These are phyloP conservation scores for Hirschfeldia incana DNA, from an alignment of 345 rosid genomes.

Conservation along the genomic window DNA sequence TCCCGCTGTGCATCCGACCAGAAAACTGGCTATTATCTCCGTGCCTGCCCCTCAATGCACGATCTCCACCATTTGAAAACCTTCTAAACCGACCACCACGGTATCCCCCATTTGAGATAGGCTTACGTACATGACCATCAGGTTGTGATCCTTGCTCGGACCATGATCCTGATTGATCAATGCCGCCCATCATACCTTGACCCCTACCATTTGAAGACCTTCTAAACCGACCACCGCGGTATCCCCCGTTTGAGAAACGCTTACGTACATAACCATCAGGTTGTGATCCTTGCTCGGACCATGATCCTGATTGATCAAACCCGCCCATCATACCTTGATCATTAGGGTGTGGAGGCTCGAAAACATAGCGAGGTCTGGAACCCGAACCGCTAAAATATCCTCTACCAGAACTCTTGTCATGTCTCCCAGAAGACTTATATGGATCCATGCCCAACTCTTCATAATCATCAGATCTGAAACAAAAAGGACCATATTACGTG, in stretches of 20 bases:
- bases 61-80: conserved; percentile 21
- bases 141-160: conserved; percentile 35
- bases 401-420: conserved; percentile 35
- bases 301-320: conserved; percentile 32
- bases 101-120: conserved; percentile 37
- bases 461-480: neutral
- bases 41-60: conserved; percentile 8
- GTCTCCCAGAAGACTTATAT: neutral
- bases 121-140: conserved; percentile 42
- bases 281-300: conserved; percentile 33
- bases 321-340: conserved; percentile 32
- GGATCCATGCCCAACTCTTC: neutral
- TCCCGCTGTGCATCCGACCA: conserved; percentile 27
- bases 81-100: conserved; percentile 43
- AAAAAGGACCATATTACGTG: neutral
- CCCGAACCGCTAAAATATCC: conserved; percentile 33
- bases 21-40: conserved; percentile 36
- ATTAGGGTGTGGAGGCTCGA: conserved; percentile 42
- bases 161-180: conserved; percentile 31
- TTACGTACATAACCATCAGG: conserved; percentile 40
- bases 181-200: conserved; percentile 31
- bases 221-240: conserved; percentile 41
- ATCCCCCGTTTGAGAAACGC: conserved; percentile 40
- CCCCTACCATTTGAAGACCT: conserved; percentile 33
- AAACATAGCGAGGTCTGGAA: conserved; percentile 37